Evolutionary conservation across 2,329 filamentous ascomycete species (phyloP), one percentile per base, ranked within the genome.

Genomic region (Rhynchosporium agropyri): DNA sequence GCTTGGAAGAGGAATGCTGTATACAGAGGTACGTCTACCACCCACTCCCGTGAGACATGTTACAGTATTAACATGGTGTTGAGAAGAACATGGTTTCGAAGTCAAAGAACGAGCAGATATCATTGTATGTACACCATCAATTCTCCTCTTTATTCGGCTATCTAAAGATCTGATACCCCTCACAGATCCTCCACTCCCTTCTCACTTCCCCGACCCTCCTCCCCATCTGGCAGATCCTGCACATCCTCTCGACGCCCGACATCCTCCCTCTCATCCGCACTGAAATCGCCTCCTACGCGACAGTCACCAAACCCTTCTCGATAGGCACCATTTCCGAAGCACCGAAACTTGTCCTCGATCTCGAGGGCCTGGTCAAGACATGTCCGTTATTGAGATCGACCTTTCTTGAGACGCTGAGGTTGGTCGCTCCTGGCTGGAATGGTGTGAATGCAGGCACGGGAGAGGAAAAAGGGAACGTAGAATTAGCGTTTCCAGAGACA

Each of bases 331-430:
- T 62, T 40, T 62, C 54, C n/a, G 53, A 58, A 46, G 54, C 72
- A 3, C 77, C 75, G 8, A 75, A 72, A 38, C 69, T 84, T 33
- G 74, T 71, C 0, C 73, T 83, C 51, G 71, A 79, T 49, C 66
- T 77, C 3, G 74, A 78, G 26, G 74, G 70, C 0, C 73, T 83
- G 0, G 71, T 77, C 10, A 73, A 72, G 6, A 76, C 76, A n/a
- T 62, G 60, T 15, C 60, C 60, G 13, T 20, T 62, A 36, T 36
- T 58, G 1, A 53, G 28, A 58, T 53, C 60, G 2, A 58, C 53
- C 13, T 62, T 53, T n/a, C 54, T 58, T 5, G 60, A 62, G 29
- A 62, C 60, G 15, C 12, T 62, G 46, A 48, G 60, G 10, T 6
- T 62, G n/a, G 54, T 50, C 7, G 54, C 43, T 38, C 53, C 8